Percentiles rank a stretch among this genome's conserved stretches.
Conservation (phyloP, 768 basidiomycete genomes). For the Trametes sanguinea region DNA sequence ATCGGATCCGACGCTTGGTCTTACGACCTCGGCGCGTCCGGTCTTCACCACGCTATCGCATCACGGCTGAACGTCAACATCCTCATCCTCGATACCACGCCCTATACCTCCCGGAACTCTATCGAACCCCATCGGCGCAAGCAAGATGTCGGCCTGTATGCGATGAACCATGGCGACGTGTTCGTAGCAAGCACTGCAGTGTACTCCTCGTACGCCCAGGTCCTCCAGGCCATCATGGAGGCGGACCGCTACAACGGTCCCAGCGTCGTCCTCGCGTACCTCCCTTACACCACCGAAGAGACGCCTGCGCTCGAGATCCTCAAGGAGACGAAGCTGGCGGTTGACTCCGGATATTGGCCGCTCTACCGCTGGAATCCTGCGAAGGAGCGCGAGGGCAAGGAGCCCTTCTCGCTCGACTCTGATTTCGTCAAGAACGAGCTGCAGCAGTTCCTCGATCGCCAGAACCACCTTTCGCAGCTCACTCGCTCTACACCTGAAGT, state of each 20-base stretch:
- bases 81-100: conserved; percentile 89
- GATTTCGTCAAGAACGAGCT: conserved; percentile 93
- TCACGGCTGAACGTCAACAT: conserved; percentile 93
- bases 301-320: conserved; percentile 84
- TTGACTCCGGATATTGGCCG: conserved; percentile 97
- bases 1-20: conserved; percentile 99
- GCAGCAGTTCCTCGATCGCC: conserved; percentile 89
- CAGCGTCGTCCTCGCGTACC: conserved; percentile 89
- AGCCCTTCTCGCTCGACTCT: conserved; percentile 91
- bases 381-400: conserved; percentile 70
- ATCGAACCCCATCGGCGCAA: conserved; percentile 78
- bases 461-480: conserved; percentile 96
- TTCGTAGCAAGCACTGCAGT: conserved; percentile 95
- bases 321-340: conserved; percentile 96
- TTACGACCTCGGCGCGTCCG: conserved; percentile 93
- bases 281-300: conserved; percentile 82
- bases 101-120: conserved; percentile 78
- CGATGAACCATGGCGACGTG: conserved; percentile 97
- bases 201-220: conserved; percentile 94
- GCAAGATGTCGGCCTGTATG: conserved; percentile 96
- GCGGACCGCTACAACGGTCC: conserved; percentile 91
- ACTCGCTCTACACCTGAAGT: conserved; percentile 78
- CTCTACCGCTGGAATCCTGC: conserved; percentile 96
- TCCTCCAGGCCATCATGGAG: conserved; percentile 87
- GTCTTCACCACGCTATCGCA: conserved; percentile 91